Evolutionary conservation across 2,329 filamentous ascomycete genomes (phyloP).

Genomic region (Pseudopyrenochaeta lycopersici): DNA sequence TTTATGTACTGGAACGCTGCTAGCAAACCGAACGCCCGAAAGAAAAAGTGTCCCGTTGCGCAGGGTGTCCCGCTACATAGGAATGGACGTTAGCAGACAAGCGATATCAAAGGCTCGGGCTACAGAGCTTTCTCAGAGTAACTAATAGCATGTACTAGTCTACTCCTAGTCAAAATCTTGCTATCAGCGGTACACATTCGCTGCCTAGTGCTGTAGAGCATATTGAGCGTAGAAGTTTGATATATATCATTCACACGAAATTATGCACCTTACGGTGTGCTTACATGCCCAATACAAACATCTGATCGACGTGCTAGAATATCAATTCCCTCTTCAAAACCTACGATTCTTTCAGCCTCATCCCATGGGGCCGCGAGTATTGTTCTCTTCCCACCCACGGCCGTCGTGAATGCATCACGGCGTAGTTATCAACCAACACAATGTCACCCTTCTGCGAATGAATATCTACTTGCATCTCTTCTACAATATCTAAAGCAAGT

Average conservation of each 20-base stretch:
- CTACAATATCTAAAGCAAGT: constrained; percentile 14
- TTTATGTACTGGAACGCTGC: not conserved
- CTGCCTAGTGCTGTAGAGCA: too few relatives aligned
- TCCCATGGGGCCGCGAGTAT: constrained; percentile 23
- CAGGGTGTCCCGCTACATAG: not conserved
- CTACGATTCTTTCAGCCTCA: constrained; percentile 3
- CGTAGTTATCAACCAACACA: constrained; percentile 23
- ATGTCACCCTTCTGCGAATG: constrained; percentile 19
- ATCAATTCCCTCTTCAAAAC: constrained; percentile 3
- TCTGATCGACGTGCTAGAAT: constrained; percentile 1
- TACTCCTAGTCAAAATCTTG: too few relatives aligned
- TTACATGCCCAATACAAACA: not conserved
- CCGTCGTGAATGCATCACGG: constrained; percentile 21
- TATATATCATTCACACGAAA: too few relatives aligned
- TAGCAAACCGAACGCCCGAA: not conserved
- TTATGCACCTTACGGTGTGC: not conserved
- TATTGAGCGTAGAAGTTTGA: too few relatives aligned
- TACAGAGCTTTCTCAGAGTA: too few relatives aligned
- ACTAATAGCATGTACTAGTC: too few relatives aligned
- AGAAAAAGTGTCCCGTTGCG: constrained; percentile 2
- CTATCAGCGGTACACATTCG: too few relatives aligned
- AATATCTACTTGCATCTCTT: constrained; percentile 15
- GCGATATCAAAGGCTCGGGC: too few relatives aligned
- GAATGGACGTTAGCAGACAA: constrained; percentile 1
- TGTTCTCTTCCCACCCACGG: constrained; percentile 17